Base-by-base conservation (phyloP, 495 filamentous ascomycete species). In the Podospora didyma region DNA sequence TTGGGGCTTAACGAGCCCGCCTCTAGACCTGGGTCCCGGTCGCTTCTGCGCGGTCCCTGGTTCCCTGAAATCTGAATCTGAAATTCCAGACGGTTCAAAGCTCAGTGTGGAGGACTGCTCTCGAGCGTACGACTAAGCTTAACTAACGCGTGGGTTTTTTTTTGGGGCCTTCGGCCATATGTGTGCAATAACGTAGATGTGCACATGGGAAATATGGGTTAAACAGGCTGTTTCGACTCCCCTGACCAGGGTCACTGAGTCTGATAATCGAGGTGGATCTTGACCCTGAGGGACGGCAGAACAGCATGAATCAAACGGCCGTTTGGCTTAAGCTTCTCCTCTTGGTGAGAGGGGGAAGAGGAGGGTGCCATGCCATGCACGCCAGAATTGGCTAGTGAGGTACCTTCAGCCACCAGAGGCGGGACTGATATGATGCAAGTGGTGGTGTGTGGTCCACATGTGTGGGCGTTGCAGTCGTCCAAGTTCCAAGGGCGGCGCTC, bases 231-330 rank as follows among this genome's bases (percentile, higher is more conserved):
- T 61, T 63, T 57, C 49, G 53, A 41, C 49, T 57, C 55, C n/a
- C 55, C 58, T 53, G 49, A 49, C 60, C 58, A 62, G 55, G 58
- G 60, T 59, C 41, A 47, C 50, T 46, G 52, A 56, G 21, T 45
- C 39, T 56, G 59, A 67, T 57, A 59, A 56, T n/a, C 50, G 54
- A 59, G 56, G 66, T 63, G 66, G 63, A 59, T 62, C 64, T 66
- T 56, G 52, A 62, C 57, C 59, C 42, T 61, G 49, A 54, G 56
- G 60, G 42, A 56, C 55, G 59, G 63, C 22, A 53, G 61, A 60
- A 57, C 4, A 9, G 64, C 61, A 62, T 66, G 63, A 66, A 60
- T 58, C 59, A 52, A 51, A n/a, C n/a, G 4, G n/a, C 39, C 39
- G 10, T 42, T 17, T 42, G 4, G 4, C 39, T 42, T 17, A 14